These are phyloP conservation scores for Sphagnum magellanicum DNA, from an alignment of 228 moss, liverwort and hornwort genomes.

Conservation along the genomic window DNA sequence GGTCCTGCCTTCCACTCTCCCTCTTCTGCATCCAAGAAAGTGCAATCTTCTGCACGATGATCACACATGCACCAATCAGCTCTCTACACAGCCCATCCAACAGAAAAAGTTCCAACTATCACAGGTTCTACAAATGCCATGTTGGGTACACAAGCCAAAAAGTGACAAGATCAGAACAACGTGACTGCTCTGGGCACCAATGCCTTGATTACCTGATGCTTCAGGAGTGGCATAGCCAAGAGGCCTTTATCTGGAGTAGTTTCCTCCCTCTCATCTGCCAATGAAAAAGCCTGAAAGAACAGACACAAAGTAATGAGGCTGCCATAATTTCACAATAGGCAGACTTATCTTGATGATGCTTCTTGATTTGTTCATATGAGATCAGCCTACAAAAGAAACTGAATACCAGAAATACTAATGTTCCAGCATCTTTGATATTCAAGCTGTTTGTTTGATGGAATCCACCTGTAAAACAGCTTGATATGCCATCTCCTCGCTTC, in stretches of 20 bases:
- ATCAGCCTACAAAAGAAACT: background rate
- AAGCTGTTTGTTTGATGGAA: background rate
- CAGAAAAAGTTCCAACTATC: no score
- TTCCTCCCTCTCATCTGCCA: slow-evolving; percentile 60
- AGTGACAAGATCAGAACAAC: no score
- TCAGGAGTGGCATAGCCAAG: slow-evolving; percentile 64
- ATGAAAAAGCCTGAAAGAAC: slow-evolving; percentile 35
- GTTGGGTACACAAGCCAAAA: no score
- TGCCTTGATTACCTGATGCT: slow-evolving; percentile 64
- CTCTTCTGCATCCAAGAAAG: slow-evolving; percentile 89
- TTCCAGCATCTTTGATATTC: background rate
- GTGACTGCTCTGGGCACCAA: no score
- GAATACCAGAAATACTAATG: background rate
- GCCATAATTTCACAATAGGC: background rate
- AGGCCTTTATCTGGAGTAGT: slow-evolving; percentile 52
- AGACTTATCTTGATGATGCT: background rate
- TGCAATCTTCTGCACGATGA: slow-evolving; percentile 61
- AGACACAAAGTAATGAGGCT: background rate
- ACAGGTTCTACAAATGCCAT: no score
- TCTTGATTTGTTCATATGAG: background rate
- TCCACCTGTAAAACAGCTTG: slow-evolving; percentile 53
- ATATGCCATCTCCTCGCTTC: slow-evolving; percentile 50
- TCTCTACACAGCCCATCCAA: no score
- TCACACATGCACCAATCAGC: no score
- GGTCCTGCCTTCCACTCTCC: slow-evolving; percentile 54